Evolutionary conservation across 1,139 yeast species (phyloP).

Genomic region (Geotrichum australiense): DNA sequence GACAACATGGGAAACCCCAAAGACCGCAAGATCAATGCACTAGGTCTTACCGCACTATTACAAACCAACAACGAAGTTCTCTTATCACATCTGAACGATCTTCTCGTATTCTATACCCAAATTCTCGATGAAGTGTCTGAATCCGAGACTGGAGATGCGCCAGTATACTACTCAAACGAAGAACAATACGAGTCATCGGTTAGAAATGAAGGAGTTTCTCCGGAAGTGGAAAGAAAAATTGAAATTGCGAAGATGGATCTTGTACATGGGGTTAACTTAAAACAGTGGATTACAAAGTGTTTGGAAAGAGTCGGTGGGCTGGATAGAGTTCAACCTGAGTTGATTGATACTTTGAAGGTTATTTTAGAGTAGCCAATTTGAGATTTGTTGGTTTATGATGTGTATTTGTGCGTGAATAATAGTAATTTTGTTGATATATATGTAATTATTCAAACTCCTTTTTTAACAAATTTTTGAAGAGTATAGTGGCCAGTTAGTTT

Average conservation of each 20-base stretch:
- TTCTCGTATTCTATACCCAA: constrained; percentile 50
- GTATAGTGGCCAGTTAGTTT: no score
- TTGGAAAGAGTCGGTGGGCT: no score
- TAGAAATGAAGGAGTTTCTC: constrained; percentile 12
- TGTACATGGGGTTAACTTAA: constrained; percentile 23
- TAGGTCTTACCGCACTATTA: constrained; percentile 50
- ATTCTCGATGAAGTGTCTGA: constrained; percentile 63
- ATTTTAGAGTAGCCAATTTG: no score
- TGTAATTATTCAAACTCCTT: no score
- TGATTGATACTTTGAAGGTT: no score
- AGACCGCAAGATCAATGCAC: constrained; percentile 52
- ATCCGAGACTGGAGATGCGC: constrained; percentile 41
- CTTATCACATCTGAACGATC: constrained; percentile 33
- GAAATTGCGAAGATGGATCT: constrained; percentile 22
- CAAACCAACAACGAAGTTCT: constrained; percentile 32
- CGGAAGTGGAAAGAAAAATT: constrained; percentile 22
- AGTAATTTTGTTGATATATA: no score
- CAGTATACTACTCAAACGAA: constrained; percentile 26
- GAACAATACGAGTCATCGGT: constrained; percentile 18
- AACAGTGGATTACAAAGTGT: constrained; percentile 13
- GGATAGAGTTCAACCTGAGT: no score
- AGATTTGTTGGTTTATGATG: no score
- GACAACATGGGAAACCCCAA: constrained; percentile 61
- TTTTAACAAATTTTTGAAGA: no score
- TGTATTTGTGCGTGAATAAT: no score